A percentile compares a stretch with the other conserved stretches of the same genome.
Conservation (phyloP, 1,284 basidiomycete species). For the Ceratobasidium sp. region DNA sequence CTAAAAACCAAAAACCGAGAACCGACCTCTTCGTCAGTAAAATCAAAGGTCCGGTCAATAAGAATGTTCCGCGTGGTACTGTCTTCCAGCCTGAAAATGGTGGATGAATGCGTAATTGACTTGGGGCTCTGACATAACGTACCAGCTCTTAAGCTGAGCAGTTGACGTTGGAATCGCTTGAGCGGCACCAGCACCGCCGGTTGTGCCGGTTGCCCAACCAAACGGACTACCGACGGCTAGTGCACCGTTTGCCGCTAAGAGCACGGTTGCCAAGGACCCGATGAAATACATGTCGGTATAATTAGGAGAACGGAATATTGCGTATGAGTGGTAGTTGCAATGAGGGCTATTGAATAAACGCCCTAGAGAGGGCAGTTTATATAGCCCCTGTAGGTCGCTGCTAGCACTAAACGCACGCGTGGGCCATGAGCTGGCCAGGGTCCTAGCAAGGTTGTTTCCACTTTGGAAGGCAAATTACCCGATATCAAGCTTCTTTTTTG, state of each 20-base stretch:
- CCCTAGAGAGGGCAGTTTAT: too few relatives aligned
- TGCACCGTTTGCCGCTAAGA: background rate
- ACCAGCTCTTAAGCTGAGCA: slow-evolving; percentile 47
- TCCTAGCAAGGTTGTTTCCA: too few relatives aligned
- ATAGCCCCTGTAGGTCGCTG: too few relatives aligned
- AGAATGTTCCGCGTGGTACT: slow-evolving; percentile 48
- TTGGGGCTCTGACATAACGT: background rate
- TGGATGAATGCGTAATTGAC: background rate
- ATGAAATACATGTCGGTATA: background rate
- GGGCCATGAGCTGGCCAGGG: too few relatives aligned
- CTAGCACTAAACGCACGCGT: too few relatives aligned
- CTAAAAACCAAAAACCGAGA: background rate
- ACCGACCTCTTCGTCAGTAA: slow-evolving; percentile 41
- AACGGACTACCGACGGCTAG: slow-evolving; percentile 44
- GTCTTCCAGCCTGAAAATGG: slow-evolving; percentile 43
- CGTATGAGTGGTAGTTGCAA: too few relatives aligned
- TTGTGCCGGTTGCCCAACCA: slow-evolving; percentile 46
- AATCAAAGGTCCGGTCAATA: slow-evolving; percentile 49
- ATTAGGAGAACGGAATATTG: too few relatives aligned
- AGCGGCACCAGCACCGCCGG: slow-evolving; percentile 48
- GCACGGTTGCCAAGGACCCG: background rate
- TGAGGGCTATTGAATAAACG: too few relatives aligned
- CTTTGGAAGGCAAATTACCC: too few relatives aligned
- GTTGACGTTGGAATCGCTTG: slow-evolving; percentile 47
- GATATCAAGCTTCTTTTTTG: too few relatives aligned